Evolutionary conservation across 2,329 filamentous ascomycete genomes (phyloP).

Genomic region (Microdochium trichocladiopsis): DNA sequence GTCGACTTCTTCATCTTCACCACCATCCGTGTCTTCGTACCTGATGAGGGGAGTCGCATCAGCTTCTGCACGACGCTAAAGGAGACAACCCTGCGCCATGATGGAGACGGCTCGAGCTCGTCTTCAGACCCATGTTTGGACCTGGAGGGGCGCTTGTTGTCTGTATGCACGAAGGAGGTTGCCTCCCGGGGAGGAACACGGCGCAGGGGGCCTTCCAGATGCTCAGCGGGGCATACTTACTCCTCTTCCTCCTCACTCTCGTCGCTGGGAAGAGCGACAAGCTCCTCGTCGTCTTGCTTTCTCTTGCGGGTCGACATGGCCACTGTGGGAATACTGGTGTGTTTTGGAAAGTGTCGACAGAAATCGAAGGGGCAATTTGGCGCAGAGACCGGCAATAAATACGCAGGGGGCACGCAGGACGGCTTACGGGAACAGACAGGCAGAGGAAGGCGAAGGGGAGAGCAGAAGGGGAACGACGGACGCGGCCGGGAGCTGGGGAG

Average conservation of each 20-base stretch:
- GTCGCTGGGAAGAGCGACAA: slow-evolving; percentile 25
- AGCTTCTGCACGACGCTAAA: no score
- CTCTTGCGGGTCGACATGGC: slow-evolving; percentile 17
- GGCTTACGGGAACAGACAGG: neutral
- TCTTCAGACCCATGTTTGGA: no score
- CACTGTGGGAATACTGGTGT: neutral
- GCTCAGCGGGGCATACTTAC: no score
- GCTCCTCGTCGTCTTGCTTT: slow-evolving; percentile 24
- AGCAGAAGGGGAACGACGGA: neutral
- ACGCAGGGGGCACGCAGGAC: neutral
- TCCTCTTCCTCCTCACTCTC: slow-evolving; percentile 27
- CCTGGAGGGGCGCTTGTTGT: no score
- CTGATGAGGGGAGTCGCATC: slow-evolving; percentile 2
- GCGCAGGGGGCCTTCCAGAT: no score
- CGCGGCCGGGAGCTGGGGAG: neutral
- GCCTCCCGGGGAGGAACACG: no score
- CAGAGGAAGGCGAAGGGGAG: neutral
- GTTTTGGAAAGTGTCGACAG: neutral
- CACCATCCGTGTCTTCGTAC: slow-evolving; percentile 21
- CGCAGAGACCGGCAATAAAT: neutral
- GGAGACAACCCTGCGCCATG: no score
- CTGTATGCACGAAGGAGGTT: no score
- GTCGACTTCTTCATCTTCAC: slow-evolving; percentile 21
- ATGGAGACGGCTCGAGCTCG: no score
- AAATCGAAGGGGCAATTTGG: neutral